These are phyloP conservation scores for Globisporangium mamillatum DNA, from an alignment of 352 stramenopile genomes.

Conservation along the genomic window DNA sequence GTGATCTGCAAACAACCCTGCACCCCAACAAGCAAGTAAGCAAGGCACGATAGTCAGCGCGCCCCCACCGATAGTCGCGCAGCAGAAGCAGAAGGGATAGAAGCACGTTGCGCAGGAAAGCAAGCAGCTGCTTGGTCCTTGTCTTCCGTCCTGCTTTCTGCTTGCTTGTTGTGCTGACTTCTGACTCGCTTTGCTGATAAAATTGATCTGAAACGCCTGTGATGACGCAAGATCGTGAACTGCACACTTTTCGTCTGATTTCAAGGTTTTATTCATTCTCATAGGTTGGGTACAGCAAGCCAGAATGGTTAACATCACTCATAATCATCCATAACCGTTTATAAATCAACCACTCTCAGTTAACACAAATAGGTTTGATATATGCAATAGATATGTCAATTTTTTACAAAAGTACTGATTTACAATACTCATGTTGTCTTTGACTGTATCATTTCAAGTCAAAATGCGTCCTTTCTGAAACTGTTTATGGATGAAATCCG, in stretches of 20 bases:
- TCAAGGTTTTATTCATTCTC: neutral
- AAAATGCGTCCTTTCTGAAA: neutral
- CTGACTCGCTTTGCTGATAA: neutral
- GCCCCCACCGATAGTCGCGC: too few relatives aligned
- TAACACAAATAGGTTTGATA: too few relatives aligned
- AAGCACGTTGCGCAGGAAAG: neutral
- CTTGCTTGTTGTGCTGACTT: neutral
- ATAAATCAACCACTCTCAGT: neutral
- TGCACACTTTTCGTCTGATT: neutral
- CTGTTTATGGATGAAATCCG: neutral
- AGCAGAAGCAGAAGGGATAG: too few relatives aligned
- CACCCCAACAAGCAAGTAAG: too few relatives aligned
- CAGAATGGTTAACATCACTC: too few relatives aligned
- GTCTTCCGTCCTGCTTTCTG: neutral
- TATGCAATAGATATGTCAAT: too few relatives aligned
- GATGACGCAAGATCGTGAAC: neutral
- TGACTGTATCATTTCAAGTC: neutral
- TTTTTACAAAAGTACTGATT: neutral
- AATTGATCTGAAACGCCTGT: neutral
- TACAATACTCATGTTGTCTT: neutral
- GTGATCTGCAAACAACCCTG: too few relatives aligned
- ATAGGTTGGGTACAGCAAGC: neutral
- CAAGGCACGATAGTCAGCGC: too few relatives aligned
- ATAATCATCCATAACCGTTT: neutral
- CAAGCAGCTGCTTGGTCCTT: conserved; percentile 2